Conservation (phyloP, 306 rosid species). For the Calophaca sinica region DNA sequence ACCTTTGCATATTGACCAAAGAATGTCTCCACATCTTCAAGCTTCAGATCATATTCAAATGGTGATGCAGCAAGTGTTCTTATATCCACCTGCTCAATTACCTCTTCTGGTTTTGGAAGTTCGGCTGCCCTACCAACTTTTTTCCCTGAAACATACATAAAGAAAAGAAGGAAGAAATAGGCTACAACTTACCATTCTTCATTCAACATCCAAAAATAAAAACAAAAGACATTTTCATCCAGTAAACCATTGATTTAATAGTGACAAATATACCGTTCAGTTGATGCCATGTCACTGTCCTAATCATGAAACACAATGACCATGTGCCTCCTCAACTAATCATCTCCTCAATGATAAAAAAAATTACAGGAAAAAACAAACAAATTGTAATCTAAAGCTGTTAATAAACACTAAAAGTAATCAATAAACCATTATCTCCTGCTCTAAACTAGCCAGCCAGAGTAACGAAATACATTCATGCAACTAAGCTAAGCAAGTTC, state of each 20-base stretch:
- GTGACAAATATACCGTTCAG: not conserved
- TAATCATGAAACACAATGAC: not conserved
- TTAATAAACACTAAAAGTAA: constrained; percentile 7
- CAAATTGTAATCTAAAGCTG: not conserved
- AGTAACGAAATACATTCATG: not conserved
- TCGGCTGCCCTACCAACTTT: constrained; percentile 74
- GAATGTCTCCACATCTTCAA: constrained; percentile 72
- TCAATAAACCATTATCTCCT: not conserved
- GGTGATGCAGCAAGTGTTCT: constrained; percentile 89
- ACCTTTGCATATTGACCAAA: constrained; percentile 77
- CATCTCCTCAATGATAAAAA: not conserved
- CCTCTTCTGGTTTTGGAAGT: constrained; percentile 70
- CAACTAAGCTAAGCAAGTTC: not conserved
- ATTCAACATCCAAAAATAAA: constrained; percentile 7
- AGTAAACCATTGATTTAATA: constrained; percentile 2
- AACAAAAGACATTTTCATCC: not conserved
- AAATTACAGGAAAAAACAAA: not conserved
- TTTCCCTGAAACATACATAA: constrained; percentile 56
- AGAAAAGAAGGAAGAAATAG: not conserved
- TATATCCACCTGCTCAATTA: constrained; percentile 79
- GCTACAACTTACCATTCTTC: not conserved
- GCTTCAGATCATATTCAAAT: constrained; percentile 70
- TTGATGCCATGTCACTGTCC: not conserved
- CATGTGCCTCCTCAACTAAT: too few species aligned
- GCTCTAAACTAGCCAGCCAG: not conserved